Percentiles rank a stretch among this genome's conserved stretches.
Evolutionary conservation across 148 eudicot species (phyloP).

Genomic region (Linanthus parryae): DNA sequence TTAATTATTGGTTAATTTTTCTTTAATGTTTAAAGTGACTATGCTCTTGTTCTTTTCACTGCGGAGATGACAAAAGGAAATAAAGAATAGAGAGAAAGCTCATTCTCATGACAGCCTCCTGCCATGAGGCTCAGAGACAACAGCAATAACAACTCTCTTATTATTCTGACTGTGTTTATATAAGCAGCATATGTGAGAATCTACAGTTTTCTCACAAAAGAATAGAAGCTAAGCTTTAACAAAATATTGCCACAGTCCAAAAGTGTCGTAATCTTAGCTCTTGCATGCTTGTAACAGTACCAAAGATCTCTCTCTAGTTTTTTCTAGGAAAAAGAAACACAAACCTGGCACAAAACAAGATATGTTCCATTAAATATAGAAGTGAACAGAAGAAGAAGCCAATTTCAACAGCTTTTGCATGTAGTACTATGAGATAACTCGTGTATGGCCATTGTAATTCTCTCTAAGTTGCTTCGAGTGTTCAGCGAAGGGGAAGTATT

Average conservation of each 20-base stretch:
- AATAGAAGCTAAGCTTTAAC: conserved; percentile 3
- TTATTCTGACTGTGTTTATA: conserved; percentile 6
- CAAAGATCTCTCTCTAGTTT: not conserved
- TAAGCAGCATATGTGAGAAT: no score
- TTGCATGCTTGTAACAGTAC: conserved; percentile 11
- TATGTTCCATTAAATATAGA: not conserved
- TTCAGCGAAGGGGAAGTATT: no score
- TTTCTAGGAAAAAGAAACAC: not conserved
- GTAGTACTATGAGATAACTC: no score
- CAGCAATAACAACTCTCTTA: no score
- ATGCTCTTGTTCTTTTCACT: conserved; percentile 12
- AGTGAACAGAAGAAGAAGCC: no score
- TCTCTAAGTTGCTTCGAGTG: no score
- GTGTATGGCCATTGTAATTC: no score
- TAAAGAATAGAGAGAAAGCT: conserved; percentile 12
- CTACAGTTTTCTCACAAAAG: conserved; percentile 6
- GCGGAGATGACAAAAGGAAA: conserved; percentile 7
- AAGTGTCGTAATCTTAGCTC: conserved; percentile 9
- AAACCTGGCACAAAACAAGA: conserved; percentile 4
- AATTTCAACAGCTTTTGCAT: no score
- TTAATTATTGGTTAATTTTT: no score
- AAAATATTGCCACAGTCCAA: not conserved
- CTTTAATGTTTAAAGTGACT: conserved; percentile 9
- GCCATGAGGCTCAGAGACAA: conserved; percentile 9
- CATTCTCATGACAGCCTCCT: conserved; percentile 15